Conservation (phyloP, 1,284 basidiomycete species). For the Salmacisia buchloeana region DNA sequence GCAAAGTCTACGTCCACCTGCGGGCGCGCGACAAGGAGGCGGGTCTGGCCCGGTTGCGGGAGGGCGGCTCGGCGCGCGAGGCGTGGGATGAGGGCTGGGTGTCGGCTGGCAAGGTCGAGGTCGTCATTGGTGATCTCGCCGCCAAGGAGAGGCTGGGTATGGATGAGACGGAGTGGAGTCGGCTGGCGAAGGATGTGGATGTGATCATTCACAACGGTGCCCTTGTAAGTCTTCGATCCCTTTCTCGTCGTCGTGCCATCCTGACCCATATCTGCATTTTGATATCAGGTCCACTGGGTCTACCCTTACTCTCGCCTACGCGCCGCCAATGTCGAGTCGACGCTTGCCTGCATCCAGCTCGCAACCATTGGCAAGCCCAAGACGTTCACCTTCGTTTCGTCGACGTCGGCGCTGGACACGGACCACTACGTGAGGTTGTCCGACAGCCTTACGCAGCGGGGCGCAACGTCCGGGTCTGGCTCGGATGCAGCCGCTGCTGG, state of each 20-base stretch:
- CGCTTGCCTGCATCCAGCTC: conserved; percentile 74
- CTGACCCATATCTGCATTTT: background rate
- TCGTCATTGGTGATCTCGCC: conserved; percentile 81
- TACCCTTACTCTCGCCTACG: conserved; percentile 94
- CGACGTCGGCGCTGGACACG: conserved; percentile 86
- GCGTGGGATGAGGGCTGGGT: conserved; percentile 92
- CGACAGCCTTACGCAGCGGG: conserved; percentile 54
- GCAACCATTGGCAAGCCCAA: conserved; percentile 72
- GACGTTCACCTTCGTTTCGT: conserved; percentile 82
- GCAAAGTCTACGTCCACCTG: conserved; percentile 86
- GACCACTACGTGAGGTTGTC: conserved; percentile 83
- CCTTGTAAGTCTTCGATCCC: conserved; percentile 59
- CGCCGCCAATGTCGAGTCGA: conserved; percentile 82
- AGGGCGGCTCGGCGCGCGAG: conserved; percentile 74
- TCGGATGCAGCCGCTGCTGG: too few relatives aligned
- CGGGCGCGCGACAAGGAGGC: conserved; percentile 65
- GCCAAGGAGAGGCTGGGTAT: conserved; percentile 69
- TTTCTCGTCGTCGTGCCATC: background rate
- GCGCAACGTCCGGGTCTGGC: background rate
- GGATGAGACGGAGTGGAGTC: conserved; percentile 62
- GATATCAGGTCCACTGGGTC: conserved; percentile 85
- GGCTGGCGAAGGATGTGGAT: conserved; percentile 70
- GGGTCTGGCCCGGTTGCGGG: conserved; percentile 68
- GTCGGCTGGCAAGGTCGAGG: conserved; percentile 64
- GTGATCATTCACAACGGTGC: conserved; percentile 92